phyloP scores from a whole-genome alignment of 148 eudicot genomes.

The Diospyros kaki region DNA sequence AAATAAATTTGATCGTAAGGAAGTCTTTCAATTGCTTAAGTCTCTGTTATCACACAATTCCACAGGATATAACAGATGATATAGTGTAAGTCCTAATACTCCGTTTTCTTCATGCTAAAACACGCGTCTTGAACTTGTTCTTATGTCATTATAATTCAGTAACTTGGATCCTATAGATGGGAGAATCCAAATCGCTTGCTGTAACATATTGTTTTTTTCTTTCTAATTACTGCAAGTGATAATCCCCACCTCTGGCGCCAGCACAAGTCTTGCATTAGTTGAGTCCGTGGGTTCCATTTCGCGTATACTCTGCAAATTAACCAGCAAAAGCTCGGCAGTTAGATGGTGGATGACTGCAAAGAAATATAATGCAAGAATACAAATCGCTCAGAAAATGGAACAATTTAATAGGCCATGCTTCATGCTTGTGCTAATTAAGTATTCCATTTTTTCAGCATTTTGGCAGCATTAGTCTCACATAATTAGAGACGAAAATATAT shows the following conservation, averaged over 20 bases:
- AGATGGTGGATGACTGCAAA: not conserved
- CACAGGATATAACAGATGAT: not conserved
- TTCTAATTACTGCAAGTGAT: too few species aligned
- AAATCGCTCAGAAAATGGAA: not conserved
- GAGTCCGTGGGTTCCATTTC: conserved; percentile 30
- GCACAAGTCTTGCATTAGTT: conserved; percentile 10
- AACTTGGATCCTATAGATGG: not conserved
- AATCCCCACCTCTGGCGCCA: conserved; percentile 9
- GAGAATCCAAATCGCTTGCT: not conserved
- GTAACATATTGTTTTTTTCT: not conserved
- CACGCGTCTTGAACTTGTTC: too few species aligned
- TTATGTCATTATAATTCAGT: not conserved
- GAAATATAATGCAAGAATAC: not conserved
- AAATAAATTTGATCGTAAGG: not conserved
- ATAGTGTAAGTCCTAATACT: not conserved
- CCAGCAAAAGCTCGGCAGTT: not conserved
- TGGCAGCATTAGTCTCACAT: too few species aligned
- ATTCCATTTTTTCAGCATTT: not conserved
- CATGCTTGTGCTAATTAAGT: not conserved
- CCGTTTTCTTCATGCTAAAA: too few species aligned
- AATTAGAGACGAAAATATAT: too few species aligned
- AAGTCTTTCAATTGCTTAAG: too few species aligned
- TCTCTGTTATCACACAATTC: not conserved
- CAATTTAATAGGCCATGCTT: not conserved
- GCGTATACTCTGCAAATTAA: conserved; percentile 27